Conservation (phyloP, 2,329 filamentous ascomycete species). For the Aureobasidium sp. region DNA sequence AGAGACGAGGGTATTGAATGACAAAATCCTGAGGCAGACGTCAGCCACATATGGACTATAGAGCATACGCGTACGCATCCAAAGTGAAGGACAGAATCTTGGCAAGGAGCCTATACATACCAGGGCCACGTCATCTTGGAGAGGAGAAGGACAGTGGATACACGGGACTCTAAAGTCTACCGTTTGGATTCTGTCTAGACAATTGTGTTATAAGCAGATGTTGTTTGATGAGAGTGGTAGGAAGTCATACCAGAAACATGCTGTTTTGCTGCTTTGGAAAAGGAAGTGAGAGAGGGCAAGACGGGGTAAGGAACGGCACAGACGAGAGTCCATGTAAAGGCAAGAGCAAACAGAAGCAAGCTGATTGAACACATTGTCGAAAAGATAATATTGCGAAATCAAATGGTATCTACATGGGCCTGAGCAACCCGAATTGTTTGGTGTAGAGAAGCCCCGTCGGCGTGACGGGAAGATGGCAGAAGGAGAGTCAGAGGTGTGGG, state of each 20-base stretch:
- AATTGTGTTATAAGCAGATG: neutral
- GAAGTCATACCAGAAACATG: neutral
- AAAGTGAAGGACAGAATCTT: conserved; percentile 3
- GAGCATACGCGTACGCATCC: neutral
- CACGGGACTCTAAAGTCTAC: conserved; percentile 18
- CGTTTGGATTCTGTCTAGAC: conserved; percentile 7
- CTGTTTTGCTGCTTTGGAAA: neutral
- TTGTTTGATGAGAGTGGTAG: neutral
- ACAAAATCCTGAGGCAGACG: conserved; percentile 13
- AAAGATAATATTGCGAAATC: conserved; percentile 2
- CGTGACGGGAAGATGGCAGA: neutral
- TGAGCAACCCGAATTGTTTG: conserved; percentile 5
- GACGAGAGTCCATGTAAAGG: conserved; percentile 11
- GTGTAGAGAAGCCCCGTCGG: conserved; percentile 4
- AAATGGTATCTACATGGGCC: conserved; percentile 12
- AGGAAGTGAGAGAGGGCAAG: conserved; percentile 8
- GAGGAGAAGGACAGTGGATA: conserved; percentile 14
- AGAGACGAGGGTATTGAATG: conserved; percentile 4
- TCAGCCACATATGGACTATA: conserved; percentile 10
- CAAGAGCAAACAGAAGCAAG: conserved; percentile 9
- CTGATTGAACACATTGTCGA: conserved; percentile 9
- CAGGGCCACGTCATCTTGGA: conserved; percentile 20
- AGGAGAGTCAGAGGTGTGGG: neutral
- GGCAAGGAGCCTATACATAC: conserved; percentile 17
- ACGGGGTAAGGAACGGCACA: conserved; percentile 15